Evolutionary conservation across 306 rosid species (phyloP).

Genomic region (Glycine tomentella): DNA sequence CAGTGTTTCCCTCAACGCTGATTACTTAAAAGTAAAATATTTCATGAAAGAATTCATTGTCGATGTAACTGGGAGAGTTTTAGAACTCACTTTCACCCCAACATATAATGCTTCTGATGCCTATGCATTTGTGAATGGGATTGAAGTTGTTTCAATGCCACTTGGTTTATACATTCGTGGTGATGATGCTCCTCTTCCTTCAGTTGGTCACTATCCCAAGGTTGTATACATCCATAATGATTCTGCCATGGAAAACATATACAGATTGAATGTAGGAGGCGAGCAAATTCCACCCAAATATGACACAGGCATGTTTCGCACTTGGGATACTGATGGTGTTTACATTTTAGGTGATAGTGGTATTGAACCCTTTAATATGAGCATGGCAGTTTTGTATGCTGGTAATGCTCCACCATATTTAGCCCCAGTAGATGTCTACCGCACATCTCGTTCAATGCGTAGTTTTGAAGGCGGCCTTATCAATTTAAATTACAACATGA

Average conservation of each 20-base stretch:
- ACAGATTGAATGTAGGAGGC: slow-evolving; percentile 56
- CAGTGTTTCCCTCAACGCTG: slow-evolving; percentile 53
- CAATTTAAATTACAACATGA: slow-evolving; percentile 44
- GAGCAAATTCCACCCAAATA: slow-evolving; percentile 35
- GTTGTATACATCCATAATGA: neutral
- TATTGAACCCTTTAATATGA: neutral
- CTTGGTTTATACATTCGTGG: slow-evolving; percentile 42
- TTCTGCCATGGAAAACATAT: slow-evolving; percentile 47
- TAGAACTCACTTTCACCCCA: slow-evolving; percentile 51
- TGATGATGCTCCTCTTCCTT: neutral
- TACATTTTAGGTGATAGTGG: neutral
- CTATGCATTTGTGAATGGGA: slow-evolving; percentile 44
- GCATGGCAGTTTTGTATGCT: slow-evolving; percentile 9
- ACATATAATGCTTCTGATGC: slow-evolving; percentile 48
- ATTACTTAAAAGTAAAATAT: slow-evolving; percentile 45
- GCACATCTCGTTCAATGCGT: slow-evolving; percentile 11
- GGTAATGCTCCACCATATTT: slow-evolving; percentile 32
- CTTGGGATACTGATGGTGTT: slow-evolving; percentile 29
- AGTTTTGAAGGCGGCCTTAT: neutral
- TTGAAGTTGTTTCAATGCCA: slow-evolving; percentile 53
- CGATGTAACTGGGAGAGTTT: slow-evolving; percentile 39
- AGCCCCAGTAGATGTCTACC: slow-evolving; percentile 47
- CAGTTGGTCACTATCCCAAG: neutral
- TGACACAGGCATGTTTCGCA: slow-evolving; percentile 54
- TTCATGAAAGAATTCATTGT: slow-evolving; percentile 48